Percentiles rank a stretch among this genome's conserved stretches.
These are phyloP conservation scores for Gossypium davidsonii DNA, from an alignment of 441 rosid genomes.

Conservation along the genomic window DNA sequence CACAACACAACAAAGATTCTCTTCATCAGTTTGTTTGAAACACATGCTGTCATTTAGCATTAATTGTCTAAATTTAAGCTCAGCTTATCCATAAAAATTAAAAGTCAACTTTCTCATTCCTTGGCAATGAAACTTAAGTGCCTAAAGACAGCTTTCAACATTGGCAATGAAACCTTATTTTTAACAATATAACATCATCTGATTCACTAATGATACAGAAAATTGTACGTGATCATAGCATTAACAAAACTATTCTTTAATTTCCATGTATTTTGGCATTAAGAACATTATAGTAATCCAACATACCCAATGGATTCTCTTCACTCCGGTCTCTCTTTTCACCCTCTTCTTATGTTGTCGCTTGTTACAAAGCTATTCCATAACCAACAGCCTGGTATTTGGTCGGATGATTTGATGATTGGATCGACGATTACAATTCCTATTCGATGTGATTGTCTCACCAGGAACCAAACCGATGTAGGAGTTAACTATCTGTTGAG, in stretches of 20 bases:
- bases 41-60: not conserved
- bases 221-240: too few species aligned
- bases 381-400: constrained; percentile 25
- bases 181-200: too few species aligned
- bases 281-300: not conserved
- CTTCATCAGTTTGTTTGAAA: not conserved
- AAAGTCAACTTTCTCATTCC: not conserved
- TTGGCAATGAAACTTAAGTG: too few species aligned
- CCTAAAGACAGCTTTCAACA: too few species aligned
- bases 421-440: constrained; percentile 47
- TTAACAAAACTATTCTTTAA: constrained; percentile 29
- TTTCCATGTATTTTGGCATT: not conserved
- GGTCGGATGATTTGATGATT: constrained; percentile 6
- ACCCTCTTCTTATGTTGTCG: constrained; percentile 7
- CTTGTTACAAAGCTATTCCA: constrained; percentile 40
- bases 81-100: not conserved
- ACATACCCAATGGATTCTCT: constrained; percentile 20
- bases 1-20: not conserved
- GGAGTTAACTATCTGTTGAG: constrained; percentile 46
- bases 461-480: constrained; percentile 42
- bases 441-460: constrained; percentile 71
- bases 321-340: constrained; percentile 8
- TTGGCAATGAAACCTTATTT: too few species aligned
- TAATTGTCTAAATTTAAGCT: not conserved
- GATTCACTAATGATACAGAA: too few species aligned